A percentile compares a stretch with the other conserved stretches of the same genome.
Evolutionary conservation across 106 monocot genomes (phyloP).

Genomic region (Narthecium ossifragum): DNA sequence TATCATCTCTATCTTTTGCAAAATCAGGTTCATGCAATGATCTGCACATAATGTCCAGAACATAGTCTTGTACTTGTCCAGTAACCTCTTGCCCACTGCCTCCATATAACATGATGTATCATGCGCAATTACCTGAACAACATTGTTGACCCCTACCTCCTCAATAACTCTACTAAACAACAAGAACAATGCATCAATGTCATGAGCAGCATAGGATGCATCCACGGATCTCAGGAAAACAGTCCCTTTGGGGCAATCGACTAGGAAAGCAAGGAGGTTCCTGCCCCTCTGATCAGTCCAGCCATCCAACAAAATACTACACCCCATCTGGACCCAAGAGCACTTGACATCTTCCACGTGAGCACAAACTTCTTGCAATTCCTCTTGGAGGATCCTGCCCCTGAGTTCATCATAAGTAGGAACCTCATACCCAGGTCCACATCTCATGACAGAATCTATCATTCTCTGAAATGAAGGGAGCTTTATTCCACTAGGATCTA

Average conservation of each 20-base stretch:
- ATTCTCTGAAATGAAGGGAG: constrained; percentile 65
- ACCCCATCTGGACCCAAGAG: constrained; percentile 60
- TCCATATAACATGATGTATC: constrained; percentile 52
- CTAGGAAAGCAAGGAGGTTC: constrained; percentile 51
- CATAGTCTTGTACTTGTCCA: constrained; percentile 39
- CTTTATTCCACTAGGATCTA: constrained; percentile 35
- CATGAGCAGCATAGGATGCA: constrained; percentile 36
- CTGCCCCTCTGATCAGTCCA: constrained; percentile 55
- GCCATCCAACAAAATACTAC: constrained; percentile 65
- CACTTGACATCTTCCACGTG: constrained; percentile 34
- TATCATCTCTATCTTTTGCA: constrained; percentile 47
- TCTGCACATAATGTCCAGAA: constrained; percentile 58
- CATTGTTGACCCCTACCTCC: constrained; percentile 53
- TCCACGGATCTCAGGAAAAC: constrained; percentile 68
- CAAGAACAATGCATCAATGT: constrained; percentile 42
- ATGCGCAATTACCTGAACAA: constrained; percentile 63
- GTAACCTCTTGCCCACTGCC: constrained; percentile 46
- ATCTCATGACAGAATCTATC: constrained; percentile 40
- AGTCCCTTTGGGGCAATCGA: constrained; percentile 43
- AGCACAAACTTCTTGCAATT: constrained; percentile 35
- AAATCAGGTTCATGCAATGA: constrained; percentile 61
- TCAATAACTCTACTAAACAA: constrained; percentile 41
- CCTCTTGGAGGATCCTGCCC: constrained; percentile 58
- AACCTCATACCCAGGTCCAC: constrained; percentile 28
- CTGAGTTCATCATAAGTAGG: constrained; percentile 46